Conservation (phyloP, 2,329 filamentous ascomycete species). For the Polytolypa hystricis region DNA sequence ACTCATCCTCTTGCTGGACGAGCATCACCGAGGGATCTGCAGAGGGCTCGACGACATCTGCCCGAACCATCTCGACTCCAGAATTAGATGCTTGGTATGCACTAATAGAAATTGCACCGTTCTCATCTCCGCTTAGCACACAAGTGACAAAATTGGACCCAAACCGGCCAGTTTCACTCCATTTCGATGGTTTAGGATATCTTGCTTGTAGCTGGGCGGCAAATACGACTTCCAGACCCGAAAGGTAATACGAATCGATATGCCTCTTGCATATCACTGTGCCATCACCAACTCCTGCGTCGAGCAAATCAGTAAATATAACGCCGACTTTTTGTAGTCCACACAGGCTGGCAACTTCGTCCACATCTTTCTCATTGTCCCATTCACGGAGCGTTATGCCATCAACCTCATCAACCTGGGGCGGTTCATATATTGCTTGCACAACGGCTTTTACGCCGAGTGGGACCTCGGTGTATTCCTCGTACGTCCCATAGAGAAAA, state of each 20-base stretch:
- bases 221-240: slow-evolving; percentile 84
- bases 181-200: slow-evolving; percentile 83
- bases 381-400: slow-evolving; percentile 77
- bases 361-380: slow-evolving; percentile 72
- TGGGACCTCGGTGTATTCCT: slow-evolving; percentile 84
- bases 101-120: slow-evolving; percentile 77
- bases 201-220: slow-evolving; percentile 78
- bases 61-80: slow-evolving; percentile 91
- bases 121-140: slow-evolving; percentile 83
- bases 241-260: slow-evolving; percentile 86
- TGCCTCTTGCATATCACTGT: slow-evolving; percentile 91
- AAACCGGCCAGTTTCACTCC: slow-evolving; percentile 89
- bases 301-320: slow-evolving; percentile 86
- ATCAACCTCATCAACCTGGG: slow-evolving; percentile 79
- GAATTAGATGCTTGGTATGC: slow-evolving; percentile 93
- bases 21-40: slow-evolving; percentile 90
- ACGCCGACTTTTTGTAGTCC: slow-evolving; percentile 82
- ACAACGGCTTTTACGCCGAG: slow-evolving; percentile 91
- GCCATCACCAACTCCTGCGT: slow-evolving; percentile 70
- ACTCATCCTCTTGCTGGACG: slow-evolving; percentile 82
- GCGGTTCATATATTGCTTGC: slow-evolving; percentile 93
- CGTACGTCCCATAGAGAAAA: slow-evolving; percentile 81
- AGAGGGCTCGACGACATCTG: slow-evolving; percentile 89
- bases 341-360: slow-evolving; percentile 69
- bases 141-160: slow-evolving; percentile 97